Conservation (phyloP, 768 basidiomycete species). For the Russula olivacea region DNA sequence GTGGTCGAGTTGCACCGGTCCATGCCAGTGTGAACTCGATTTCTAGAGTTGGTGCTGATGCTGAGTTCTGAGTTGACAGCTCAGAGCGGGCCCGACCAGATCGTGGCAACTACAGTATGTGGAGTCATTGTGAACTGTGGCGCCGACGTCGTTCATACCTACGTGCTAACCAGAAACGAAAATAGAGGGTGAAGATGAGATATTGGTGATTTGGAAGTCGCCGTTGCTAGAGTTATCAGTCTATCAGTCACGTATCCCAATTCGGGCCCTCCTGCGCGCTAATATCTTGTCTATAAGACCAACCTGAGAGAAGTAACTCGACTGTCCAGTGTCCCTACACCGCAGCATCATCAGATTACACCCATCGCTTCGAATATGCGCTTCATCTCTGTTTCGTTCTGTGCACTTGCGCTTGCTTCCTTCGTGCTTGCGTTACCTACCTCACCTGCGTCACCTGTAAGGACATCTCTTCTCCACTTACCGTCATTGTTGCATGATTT, state of each 20-base stretch:
- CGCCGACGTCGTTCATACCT: no score
- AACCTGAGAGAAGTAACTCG: not conserved
- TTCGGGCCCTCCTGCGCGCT: conserved; percentile 1
- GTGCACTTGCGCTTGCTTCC: not conserved
- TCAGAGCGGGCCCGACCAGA: no score
- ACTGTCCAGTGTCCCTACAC: not conserved
- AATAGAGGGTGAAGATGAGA: no score
- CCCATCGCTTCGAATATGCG: conserved; percentile 7
- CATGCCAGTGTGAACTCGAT: no score
- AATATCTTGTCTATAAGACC: conserved; percentile 4
- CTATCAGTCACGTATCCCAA: not conserved
- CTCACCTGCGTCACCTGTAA: no score
- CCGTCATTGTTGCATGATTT: not conserved
- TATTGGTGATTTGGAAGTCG: no score
- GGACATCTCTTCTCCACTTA: not conserved
- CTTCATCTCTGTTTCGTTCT: conserved; percentile 2
- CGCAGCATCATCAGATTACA: not conserved
- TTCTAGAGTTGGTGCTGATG: no score
- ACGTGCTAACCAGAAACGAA: no score
- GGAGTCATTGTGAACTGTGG: no score
- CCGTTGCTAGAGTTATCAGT: not conserved
- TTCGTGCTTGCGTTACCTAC: conserved; percentile 3
- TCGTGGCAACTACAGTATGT: no score
- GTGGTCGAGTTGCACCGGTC: no score
- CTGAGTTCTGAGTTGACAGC: no score